Conservation (phyloP, 129 eudicot genomes). For the Dittrichia graveolens region DNA sequence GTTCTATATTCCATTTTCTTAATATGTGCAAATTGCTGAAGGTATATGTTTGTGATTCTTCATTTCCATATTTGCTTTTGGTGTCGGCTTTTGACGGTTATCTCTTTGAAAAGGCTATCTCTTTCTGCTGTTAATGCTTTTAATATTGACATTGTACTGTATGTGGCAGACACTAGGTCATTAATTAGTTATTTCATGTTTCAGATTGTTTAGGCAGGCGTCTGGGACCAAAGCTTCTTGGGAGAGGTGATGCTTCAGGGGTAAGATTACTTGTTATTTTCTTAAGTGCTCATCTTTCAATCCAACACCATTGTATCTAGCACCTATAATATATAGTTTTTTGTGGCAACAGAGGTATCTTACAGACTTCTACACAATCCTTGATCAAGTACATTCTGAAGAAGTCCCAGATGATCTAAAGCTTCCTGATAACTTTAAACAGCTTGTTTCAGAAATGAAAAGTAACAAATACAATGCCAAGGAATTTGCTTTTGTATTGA, state of each 20-base stretch:
- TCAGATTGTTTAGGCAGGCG: slow-evolving; percentile 98
- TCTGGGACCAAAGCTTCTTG: slow-evolving; percentile 91
- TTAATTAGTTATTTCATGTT: slow-evolving; percentile 24
- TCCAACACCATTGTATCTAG: background rate
- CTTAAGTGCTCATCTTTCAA: slow-evolving; percentile 12
- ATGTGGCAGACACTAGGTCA: slow-evolving; percentile 4
- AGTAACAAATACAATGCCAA: slow-evolving; percentile 71
- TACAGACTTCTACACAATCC: slow-evolving; percentile 71
- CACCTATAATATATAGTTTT: slow-evolving; percentile 26
- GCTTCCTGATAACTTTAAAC: slow-evolving; percentile 82
- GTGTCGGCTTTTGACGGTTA: slow-evolving; percentile 11
- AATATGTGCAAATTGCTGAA: slow-evolving; percentile 15
- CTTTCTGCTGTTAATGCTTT: slow-evolving; percentile 8
- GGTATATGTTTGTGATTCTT: slow-evolving; percentile 17
- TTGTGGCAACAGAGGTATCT: slow-evolving; percentile 72
- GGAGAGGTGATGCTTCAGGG: slow-evolving; percentile 85
- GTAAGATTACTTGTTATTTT: slow-evolving; percentile 41
- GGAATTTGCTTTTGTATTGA: slow-evolving; percentile 74
- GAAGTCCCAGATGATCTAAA: slow-evolving; percentile 68
- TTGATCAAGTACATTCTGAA: slow-evolving; percentile 82
- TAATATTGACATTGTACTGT: background rate
- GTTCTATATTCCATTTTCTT: background rate
- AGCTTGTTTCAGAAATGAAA: slow-evolving; percentile 84
- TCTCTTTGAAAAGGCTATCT: slow-evolving; percentile 11
- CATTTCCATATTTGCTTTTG: slow-evolving; percentile 9